A percentile compares a stretch with the other conserved stretches of the same genome.
Evolutionary conservation across 345 rosid genomes (phyloP).

Genomic region (Physaria fendleri): DNA sequence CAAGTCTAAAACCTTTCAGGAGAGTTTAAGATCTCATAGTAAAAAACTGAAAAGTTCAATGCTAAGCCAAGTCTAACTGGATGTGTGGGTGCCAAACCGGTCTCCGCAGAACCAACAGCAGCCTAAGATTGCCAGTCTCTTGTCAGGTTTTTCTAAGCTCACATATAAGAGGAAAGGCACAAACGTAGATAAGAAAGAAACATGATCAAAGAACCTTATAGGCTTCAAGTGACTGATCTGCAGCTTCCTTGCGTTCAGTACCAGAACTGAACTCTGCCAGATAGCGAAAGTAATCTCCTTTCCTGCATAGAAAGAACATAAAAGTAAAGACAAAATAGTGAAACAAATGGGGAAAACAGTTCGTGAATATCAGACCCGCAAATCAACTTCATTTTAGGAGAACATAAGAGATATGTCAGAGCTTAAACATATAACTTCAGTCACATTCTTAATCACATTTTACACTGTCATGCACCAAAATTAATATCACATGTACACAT

Average conservation of each 20-base stretch:
- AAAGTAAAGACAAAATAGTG: neutral
- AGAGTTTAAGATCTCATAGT: constrained; percentile 52
- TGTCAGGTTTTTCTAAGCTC: neutral
- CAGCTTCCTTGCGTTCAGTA: constrained; percentile 47
- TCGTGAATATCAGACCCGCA: neutral
- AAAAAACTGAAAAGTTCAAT: constrained; percentile 50
- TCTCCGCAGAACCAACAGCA: constrained; percentile 45
- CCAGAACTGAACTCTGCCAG: constrained; percentile 47
- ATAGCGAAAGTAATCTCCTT: constrained; percentile 53
- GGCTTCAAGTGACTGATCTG: constrained; percentile 48
- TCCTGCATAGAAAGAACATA: constrained; percentile 29
- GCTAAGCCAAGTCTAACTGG: constrained; percentile 53
- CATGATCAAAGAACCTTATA: constrained; percentile 28
- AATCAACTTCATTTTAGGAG: neutral
- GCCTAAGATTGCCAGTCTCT: constrained; percentile 20
- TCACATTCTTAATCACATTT: neutral
- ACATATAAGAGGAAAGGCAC: neutral
- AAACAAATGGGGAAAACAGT: neutral
- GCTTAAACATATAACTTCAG: neutral
- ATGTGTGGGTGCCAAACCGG: constrained; percentile 48
- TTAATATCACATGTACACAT: neutral
- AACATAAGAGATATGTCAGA: neutral
- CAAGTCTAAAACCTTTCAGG: constrained; percentile 50
- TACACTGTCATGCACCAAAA: neutral
- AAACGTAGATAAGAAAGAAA: neutral